phyloP scores from a whole-genome alignment of 345 rosid species.

The Acer negundo region DNA sequence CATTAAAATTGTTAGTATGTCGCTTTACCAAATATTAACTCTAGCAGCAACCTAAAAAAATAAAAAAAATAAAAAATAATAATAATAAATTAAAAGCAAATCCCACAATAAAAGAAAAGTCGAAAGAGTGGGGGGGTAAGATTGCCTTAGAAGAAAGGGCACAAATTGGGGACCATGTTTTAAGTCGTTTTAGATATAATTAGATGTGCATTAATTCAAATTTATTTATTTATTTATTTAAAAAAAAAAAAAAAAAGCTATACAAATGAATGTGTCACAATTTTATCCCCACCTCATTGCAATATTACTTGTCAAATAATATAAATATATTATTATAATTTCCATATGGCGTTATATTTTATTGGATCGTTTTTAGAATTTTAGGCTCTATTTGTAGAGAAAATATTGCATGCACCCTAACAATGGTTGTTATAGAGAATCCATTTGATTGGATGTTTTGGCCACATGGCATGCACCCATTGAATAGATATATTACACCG shows the following conservation, averaged over 20 bases:
- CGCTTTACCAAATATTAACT: too few species aligned
- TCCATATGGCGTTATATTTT: not conserved
- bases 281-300: not conserved
- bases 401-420: too few species aligned
- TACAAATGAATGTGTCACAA: slow-evolving; percentile 12
- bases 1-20: not conserved
- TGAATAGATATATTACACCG: too few species aligned
- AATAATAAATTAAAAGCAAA: not conserved
- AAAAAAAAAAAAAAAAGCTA: slow-evolving; percentile 24
- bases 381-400: too few species aligned
- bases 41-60: not conserved
- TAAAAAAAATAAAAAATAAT: not conserved
- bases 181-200: not conserved
- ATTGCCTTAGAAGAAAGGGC: slow-evolving; percentile 34
- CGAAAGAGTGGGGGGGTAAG: slow-evolving; percentile 15
- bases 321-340: slow-evolving; percentile 1
- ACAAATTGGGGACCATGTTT: slow-evolving; percentile 31
- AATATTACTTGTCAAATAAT: slow-evolving; percentile 8
- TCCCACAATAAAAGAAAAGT: slow-evolving; percentile 10
- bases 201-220: slow-evolving; percentile 25
- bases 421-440: too few species aligned
- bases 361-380: not conserved
- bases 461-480: too few species aligned
- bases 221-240: not conserved
- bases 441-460: too few species aligned